phyloP scores from a whole-genome alignment of 1,284 basidiomycete species.

The Apiotrichum montevideense region DNA sequence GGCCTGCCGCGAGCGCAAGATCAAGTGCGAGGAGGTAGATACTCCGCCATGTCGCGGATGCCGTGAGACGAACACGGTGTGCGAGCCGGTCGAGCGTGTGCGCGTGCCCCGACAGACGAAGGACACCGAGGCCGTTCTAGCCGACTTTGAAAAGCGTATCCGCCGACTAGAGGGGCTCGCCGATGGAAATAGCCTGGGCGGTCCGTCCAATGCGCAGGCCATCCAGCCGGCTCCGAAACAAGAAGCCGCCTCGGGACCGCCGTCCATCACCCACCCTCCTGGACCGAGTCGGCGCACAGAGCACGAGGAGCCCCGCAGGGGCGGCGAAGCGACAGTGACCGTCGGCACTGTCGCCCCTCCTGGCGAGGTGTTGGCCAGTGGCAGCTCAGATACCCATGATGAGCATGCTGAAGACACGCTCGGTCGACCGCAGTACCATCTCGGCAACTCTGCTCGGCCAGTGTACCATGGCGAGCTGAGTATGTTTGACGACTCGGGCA shows the following conservation, averaged over 20 bases:
- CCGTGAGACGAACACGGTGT: constrained; percentile 7
- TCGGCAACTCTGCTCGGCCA: not conserved
- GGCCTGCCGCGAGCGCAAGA: constrained; percentile 9
- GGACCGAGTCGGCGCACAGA: not conserved
- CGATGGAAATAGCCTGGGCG: not conserved
- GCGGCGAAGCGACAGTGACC: not conserved
- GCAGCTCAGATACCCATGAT: not conserved
- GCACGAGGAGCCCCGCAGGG: not conserved
- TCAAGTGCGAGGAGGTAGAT: constrained; percentile 8
- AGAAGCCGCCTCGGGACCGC: too few species aligned
- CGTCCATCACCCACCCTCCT: too few species aligned
- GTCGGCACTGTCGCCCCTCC: not conserved
- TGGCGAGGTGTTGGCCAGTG: not conserved
- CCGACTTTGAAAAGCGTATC: constrained; percentile 3
- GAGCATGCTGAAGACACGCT: not conserved
- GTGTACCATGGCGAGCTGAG: constrained; percentile 10
- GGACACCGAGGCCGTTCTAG: not conserved
- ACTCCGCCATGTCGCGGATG: constrained; percentile 5
- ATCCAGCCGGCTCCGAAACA: too few species aligned
- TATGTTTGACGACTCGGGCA: constrained; percentile 8
- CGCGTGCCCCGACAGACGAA: not conserved
- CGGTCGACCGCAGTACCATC: constrained; percentile 1
- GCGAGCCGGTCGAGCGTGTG: constrained; percentile 5
- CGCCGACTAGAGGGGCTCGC: constrained; percentile 1
- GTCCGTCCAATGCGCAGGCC: too few species aligned